phyloP scores from a whole-genome alignment of 805 yeast genomes.

The Zygosaccharomyces gambellarensis region DNA sequence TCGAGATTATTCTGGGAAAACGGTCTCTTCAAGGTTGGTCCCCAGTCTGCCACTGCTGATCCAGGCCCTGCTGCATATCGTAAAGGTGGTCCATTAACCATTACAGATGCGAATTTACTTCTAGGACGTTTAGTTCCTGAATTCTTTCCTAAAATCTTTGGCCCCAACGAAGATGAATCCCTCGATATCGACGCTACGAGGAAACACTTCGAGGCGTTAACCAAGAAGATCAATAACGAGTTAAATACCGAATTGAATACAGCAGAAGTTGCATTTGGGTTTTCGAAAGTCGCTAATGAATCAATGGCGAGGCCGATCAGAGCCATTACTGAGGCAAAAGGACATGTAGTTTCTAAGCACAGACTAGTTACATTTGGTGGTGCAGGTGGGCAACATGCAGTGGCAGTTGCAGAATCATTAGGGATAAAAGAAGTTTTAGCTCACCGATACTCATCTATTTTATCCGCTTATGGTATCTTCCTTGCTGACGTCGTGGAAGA shows the following conservation, averaged over 20 bases:
- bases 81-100: constrained; percentile 77
- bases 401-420: constrained; percentile 63
- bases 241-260: constrained; percentile 41
- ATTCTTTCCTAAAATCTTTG: constrained; percentile 76
- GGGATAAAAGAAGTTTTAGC: constrained; percentile 65
- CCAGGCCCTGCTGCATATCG: constrained; percentile 89
- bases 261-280: constrained; percentile 74
- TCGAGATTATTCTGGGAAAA: constrained; percentile 61
- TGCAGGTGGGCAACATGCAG: constrained; percentile 89
- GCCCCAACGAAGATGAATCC: constrained; percentile 69
- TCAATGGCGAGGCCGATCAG: constrained; percentile 88
- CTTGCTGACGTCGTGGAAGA: constrained; percentile 81
- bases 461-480: constrained; percentile 85
- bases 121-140: constrained; percentile 70
- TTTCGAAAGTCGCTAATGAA: constrained; percentile 76
- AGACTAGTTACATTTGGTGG: constrained; percentile 83
- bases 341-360: constrained; percentile 60
- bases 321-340: constrained; percentile 77
- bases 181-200: constrained; percentile 53
- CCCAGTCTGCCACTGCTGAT: constrained; percentile 80
- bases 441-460: constrained; percentile 74
- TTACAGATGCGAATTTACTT: constrained; percentile 77
- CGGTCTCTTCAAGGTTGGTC: constrained; percentile 79
- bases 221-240: constrained; percentile 51
- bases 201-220: constrained; percentile 47